Evolutionary conservation across 495 filamentous ascomycete genomes (phyloP).

Genomic region (Penicillium taxi): DNA sequence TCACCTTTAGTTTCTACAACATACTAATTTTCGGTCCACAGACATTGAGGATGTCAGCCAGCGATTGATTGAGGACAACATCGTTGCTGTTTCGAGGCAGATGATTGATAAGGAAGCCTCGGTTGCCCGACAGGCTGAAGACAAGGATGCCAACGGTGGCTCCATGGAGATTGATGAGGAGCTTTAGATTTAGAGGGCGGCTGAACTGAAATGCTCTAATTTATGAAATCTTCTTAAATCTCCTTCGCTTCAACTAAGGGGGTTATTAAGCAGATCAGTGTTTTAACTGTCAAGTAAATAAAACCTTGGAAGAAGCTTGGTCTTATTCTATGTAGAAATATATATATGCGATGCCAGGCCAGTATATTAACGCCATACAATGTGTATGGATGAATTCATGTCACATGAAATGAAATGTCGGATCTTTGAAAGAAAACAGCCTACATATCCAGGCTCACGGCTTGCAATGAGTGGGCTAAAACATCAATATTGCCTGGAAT

Average conservation of each 20-base stretch:
- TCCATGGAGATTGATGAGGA: constrained; percentile 55
- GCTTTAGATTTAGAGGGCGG: constrained; percentile 32
- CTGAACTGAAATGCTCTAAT: constrained; percentile 19
- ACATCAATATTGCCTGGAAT: constrained; percentile 11
- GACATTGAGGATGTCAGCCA: constrained; percentile 93
- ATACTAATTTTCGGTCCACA: constrained; percentile 27
- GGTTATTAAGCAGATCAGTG: not conserved
- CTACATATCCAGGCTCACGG: constrained; percentile 9
- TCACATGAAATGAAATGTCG: constrained; percentile 1
- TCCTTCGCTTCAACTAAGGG: constrained; percentile 1
- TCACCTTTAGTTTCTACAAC: not conserved
- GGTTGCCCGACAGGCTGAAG: constrained; percentile 43
- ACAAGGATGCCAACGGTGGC: constrained; percentile 50
- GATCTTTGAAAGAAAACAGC: not conserved
- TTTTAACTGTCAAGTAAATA: too few relatives aligned
- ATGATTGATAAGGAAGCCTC: constrained; percentile 99
- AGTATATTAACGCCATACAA: constrained; percentile 14
- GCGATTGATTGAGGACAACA: constrained; percentile 96
- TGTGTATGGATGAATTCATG: constrained; percentile 13
- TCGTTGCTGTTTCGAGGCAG: constrained; percentile 88
- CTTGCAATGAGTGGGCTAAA: constrained; percentile 12
- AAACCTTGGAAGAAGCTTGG: not conserved
- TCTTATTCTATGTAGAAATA: not conserved
- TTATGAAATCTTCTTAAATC: constrained; percentile 15
- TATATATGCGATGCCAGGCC: not conserved